Conservation (phyloP, 164 flowering plant species). For the Berberis thunbergii region DNA sequence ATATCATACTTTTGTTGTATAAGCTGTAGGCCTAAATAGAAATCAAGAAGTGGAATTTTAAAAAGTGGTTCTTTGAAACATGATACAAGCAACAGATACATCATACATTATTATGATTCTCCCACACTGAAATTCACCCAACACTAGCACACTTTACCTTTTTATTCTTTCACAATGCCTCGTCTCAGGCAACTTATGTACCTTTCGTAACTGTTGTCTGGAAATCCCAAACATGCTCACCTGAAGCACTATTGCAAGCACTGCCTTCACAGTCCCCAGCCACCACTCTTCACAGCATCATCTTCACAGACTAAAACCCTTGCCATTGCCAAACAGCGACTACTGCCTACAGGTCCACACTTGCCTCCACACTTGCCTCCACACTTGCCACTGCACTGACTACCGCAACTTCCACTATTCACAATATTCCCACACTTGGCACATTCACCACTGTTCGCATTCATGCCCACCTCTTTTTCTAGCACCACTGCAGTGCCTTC, state of each 20-base stretch:
- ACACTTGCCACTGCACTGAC: constrained; percentile 22
- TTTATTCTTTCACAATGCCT: no score
- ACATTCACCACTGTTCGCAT: constrained; percentile 2
- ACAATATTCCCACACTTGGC: background rate
- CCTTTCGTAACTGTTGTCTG: no score
- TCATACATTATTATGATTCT: no score
- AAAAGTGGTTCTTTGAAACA: no score
- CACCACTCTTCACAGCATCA: constrained; percentile 1
- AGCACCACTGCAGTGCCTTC: constrained; percentile 3
- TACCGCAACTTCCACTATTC: constrained; percentile 12
- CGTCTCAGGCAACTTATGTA: no score
- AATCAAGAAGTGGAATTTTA: no score
- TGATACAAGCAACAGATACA: no score
- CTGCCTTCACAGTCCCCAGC: background rate
- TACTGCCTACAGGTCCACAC: constrained; percentile 10
- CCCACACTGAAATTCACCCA: no score
- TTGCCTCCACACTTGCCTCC: no score
- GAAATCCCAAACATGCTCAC: background rate
- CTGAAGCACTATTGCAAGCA: background rate
- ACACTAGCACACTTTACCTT: no score
- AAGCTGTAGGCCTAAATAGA: no score
- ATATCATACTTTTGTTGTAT: no score
- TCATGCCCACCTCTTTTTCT: constrained; percentile 13
- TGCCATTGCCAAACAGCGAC: constrained; percentile 9
- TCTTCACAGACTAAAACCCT: background rate